Evolutionary conservation across 345 rosid species (phyloP), one percentile per base, ranked within the genome.

Genomic region (Microcos paniculata): DNA sequence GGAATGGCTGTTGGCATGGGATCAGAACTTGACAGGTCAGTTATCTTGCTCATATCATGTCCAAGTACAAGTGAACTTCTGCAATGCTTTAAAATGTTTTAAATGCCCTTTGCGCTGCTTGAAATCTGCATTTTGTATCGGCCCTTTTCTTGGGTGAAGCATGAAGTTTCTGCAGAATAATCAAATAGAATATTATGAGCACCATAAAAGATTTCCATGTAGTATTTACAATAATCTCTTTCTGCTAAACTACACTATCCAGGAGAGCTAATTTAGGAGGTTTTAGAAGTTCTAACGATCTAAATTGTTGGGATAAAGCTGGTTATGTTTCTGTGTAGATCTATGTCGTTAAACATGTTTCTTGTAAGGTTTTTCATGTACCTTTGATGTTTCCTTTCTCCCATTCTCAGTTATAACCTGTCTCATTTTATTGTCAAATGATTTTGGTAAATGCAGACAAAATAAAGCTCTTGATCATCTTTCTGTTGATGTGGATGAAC

Each of bases 1-100:
- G 85, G 80, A 68, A 96, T 96, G 99, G 99, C 99, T 31, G 76
- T 85, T 38, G 98, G 92, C 77, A 96, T 96, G 99, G 97, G 98
- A 80, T 51, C 84, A 26, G 99, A 96, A 80, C 84, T 96, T 66
- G 87, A 92, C 68, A 91, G 87, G 99, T 93, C 14, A 40, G 89
- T 74, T 33, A 58, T 28, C 23, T 28, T 31, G 11, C 38, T 64
- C 13, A 56, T 65, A 8, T 46, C 68, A 33, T 61, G 18, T 71
- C 26, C 51, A 52, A 6, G 9, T 53, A n/a, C 23, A 1, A 18
- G 15, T 52, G 4, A 70, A 19, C 30, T 56, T 56, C 61, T 23
- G 61, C 31, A 56, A 6, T 9, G 56, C 71, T 45, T 67, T 46
- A 26, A 19, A 45, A 4, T 9, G 21, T 45, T 43, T 26, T 52